phyloP scores from a whole-genome alignment of 257 asterid genomes.

The Solanum chaucha region DNA sequence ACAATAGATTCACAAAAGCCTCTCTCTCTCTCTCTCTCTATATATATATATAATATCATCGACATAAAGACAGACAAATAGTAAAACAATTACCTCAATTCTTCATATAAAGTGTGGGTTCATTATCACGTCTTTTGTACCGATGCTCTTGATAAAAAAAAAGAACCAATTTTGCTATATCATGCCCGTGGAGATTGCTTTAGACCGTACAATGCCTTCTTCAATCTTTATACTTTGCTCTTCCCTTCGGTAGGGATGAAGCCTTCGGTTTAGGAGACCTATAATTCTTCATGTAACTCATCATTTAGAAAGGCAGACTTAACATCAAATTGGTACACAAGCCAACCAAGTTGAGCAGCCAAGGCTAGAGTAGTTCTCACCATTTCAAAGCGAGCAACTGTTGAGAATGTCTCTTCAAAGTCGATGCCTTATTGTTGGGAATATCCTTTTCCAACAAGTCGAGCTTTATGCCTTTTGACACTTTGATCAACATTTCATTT shows the following conservation, averaged over 20 bases:
- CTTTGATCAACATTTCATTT: not conserved
- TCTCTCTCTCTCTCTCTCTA: too few species aligned
- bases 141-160: not conserved
- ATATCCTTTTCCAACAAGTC: not conserved
- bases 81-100: not conserved
- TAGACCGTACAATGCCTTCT: not conserved
- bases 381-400: not conserved
- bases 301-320: not conserved
- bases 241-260: too few species aligned
- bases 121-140: too few species aligned
- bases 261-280: not conserved
- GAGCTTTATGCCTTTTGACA: not conserved
- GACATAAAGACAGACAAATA: too few species aligned
- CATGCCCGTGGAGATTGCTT: not conserved
- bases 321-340: not conserved
- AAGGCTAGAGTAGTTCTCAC: not conserved
- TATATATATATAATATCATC: too few species aligned
- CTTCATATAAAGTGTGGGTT: not conserved
- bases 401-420: not conserved
- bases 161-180: not conserved
- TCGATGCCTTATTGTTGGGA: not conserved
- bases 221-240: not conserved
- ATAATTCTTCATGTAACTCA: not conserved
- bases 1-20: not conserved
- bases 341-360: not conserved